A percentile compares a stretch with the other conserved stretches of the same genome.
Conservation (phyloP, 495 filamentous ascomycete species). For the Aspergillus panamensis region DNA sequence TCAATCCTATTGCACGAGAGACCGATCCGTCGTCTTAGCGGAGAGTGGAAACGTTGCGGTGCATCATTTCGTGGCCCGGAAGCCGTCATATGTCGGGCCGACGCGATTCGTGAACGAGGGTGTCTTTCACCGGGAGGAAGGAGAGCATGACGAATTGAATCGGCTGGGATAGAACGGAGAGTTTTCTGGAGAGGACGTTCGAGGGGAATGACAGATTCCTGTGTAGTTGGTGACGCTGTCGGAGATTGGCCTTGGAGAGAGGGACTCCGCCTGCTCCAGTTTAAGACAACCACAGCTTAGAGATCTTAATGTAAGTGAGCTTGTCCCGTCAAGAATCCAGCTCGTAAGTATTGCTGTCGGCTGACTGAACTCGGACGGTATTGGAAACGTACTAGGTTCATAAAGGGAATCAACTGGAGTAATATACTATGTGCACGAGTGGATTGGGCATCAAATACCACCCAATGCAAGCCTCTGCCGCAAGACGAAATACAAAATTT, state of each 20-base stretch:
- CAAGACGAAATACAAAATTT: background rate
- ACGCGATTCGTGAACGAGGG: conserved; percentile 28
- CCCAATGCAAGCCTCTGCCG: too few species aligned
- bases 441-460: too few species aligned
- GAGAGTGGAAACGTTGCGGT: conserved; percentile 25
- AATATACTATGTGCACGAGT: too few species aligned
- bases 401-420: too few species aligned
- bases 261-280: background rate
- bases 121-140: conserved; percentile 31
- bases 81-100: conserved; percentile 44
- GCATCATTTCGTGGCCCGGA: conserved; percentile 37
- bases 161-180: conserved; percentile 7
- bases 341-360: too few species aligned
- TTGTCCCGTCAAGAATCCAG: too few species aligned
- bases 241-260: conserved; percentile 15
- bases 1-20: background rate
- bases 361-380: too few species aligned
- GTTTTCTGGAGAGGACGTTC: conserved; percentile 34
- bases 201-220: conserved; percentile 12
- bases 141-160: conserved; percentile 37
- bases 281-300: background rate
- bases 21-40: conserved; percentile 17
- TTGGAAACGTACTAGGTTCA: too few species aligned
- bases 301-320: too few species aligned
- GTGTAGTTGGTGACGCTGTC: conserved; percentile 18